Conservation (phyloP, 331 rosid species). For the Prunus yedoensis region DNA sequence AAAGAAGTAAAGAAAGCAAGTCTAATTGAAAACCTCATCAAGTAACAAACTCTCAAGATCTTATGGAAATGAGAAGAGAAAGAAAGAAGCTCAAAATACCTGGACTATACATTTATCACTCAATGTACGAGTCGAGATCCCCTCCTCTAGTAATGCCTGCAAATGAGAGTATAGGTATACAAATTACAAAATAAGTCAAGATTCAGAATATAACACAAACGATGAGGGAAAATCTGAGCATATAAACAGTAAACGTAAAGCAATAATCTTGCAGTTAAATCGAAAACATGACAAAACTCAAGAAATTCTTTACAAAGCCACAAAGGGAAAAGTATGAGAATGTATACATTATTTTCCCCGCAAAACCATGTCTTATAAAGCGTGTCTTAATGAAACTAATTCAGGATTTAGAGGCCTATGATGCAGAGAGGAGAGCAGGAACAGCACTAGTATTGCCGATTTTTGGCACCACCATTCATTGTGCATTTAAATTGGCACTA, state of each 20-base stretch:
- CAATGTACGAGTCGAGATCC: slow-evolving; percentile 61
- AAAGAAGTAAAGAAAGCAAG: background rate
- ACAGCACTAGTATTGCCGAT: background rate
- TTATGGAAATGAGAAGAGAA: background rate
- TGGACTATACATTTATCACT: slow-evolving; percentile 57
- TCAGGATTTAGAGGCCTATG: slow-evolving; percentile 7
- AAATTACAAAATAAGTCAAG: background rate
- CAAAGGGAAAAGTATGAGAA: background rate
- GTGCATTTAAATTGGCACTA: background rate
- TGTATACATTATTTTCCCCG: background rate
- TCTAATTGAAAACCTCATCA: background rate
- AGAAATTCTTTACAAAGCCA: background rate
- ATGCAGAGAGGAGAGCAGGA: background rate
- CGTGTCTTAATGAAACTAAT: background rate
- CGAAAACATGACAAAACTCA: background rate
- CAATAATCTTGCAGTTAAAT: background rate
- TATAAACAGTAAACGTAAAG: background rate
- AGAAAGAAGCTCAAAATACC: slow-evolving; percentile 38
- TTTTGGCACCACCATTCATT: too few relatives aligned
- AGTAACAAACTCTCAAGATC: background rate
- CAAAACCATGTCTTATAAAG: background rate
- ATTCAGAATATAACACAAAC: background rate
- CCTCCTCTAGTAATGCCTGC: slow-evolving; percentile 96
- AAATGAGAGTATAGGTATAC: background rate
- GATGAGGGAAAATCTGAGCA: background rate